Base-by-base conservation (phyloP, 2,329 filamentous ascomycete species). In the Aspergillus candidus region DNA sequence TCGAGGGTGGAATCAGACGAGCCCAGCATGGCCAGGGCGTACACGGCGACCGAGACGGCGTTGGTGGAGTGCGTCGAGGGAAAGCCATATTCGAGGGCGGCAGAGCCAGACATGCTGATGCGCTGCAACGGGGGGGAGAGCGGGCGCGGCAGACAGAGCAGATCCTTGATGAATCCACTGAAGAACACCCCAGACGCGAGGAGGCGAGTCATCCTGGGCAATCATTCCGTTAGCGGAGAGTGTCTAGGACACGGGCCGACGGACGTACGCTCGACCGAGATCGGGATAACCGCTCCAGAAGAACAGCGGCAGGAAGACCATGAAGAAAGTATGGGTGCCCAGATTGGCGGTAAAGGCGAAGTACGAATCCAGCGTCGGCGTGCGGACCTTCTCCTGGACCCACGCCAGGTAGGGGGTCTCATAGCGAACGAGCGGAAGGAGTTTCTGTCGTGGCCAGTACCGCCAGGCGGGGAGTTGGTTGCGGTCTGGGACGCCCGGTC, bases 301-400 rank as follows among this genome's bases (percentile, higher is more conserved):
- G 56, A 95, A 78, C 53, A 97, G 88, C 5, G 93, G 93, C 59
- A 98, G 72, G 46, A 88, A 85, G 54, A 95, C 78, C 90, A 97
- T 97, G 75, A 96, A 98, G 73, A 96, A 97, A 0, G 93, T 98
- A 69, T 98, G 93, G 1, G 93, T 98, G 53, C 93, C 88, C 43
- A 97, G 79, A 67, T 97, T 98, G 51, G 93, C 93, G 1, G 90
- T 94, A 53, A 94, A 88, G 40, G 93, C 91, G 69, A 98, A 98
- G 73, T 96, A 98, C 50, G 88, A 88, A 69, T 98, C 93, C 59
- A 97, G 82, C 7, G 86, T 78, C 1, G 88, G 88, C 14, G 87
- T 84, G 59, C 91, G 86, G 63, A 91, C 69, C 63, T 75, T 81
- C 54, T 83, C 78, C 75, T 98, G 93, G 61, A 95, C 72, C 71